These are phyloP conservation scores for Penicillium waksmanii DNA, from an alignment of 495 filamentous ascomycete genomes.

Conservation along the genomic window DNA sequence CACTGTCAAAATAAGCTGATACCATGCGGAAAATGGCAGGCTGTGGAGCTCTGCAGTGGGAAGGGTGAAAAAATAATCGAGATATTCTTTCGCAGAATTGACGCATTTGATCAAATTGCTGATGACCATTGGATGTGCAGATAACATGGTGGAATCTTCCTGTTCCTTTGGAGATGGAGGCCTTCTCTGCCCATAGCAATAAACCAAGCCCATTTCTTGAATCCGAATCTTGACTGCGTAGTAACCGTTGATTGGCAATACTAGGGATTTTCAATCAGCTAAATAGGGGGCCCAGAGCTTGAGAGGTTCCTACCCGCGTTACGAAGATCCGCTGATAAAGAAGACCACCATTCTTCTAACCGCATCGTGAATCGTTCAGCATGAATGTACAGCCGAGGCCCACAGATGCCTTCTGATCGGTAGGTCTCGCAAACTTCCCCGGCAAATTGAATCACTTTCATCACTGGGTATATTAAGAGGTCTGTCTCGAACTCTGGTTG, in stretches of 20 bases:
- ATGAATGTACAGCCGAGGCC: constrained; percentile 12
- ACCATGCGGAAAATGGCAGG: constrained; percentile 17
- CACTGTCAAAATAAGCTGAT: constrained; percentile 16
- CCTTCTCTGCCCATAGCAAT: constrained; percentile 21
- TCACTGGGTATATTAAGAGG: constrained; percentile 16
- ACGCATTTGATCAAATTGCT: constrained; percentile 3
- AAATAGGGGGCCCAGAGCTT: neutral
- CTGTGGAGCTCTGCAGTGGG: constrained; percentile 7
- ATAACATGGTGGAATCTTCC: constrained; percentile 14
- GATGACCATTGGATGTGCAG: constrained; percentile 14
- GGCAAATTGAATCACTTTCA: constrained; percentile 14
- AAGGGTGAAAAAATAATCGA: constrained; percentile 12
- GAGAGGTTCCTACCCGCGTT: neutral
- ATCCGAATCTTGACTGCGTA: constrained; percentile 18
- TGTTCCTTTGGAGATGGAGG: constrained; percentile 12
- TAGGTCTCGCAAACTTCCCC: constrained; percentile 18
- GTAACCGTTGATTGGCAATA: constrained; percentile 18
- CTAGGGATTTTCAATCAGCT: neutral
- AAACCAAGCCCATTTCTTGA: constrained; percentile 25
- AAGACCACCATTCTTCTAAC: constrained; percentile 24
- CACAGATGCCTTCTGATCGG: constrained; percentile 12
- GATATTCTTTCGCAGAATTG: neutral
- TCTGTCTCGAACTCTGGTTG: constrained; percentile 19
- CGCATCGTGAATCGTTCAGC: constrained; percentile 20
- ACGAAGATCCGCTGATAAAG: constrained; percentile 17